phyloP scores from a whole-genome alignment of 352 stramenopile species.

The Pythium guiyangense region DNA sequence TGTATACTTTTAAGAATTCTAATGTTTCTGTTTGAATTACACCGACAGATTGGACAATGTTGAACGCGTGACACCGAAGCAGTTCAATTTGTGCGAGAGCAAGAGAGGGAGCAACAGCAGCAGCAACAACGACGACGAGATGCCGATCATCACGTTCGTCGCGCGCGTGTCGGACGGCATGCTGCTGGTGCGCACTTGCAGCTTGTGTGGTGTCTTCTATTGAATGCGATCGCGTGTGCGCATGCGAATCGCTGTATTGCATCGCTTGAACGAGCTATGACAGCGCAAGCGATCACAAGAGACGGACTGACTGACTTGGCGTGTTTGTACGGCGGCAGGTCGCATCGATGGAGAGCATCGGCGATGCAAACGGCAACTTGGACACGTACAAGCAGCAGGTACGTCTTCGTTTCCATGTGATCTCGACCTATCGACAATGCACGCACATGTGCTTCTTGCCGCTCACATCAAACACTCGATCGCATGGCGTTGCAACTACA shows the following conservation, averaged over 20 bases:
- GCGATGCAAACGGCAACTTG: conserved; percentile 74
- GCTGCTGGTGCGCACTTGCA: conserved; percentile 65
- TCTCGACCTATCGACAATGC: too few relatives aligned
- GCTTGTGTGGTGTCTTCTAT: background rate
- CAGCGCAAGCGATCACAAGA: background rate
- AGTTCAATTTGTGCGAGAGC: too few relatives aligned
- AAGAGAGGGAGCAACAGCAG: conserved; percentile 4
- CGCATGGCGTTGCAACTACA: conserved; percentile 29
- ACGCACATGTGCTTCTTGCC: too few relatives aligned
- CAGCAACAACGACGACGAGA: too few relatives aligned
- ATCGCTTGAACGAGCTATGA: background rate
- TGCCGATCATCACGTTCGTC: conserved; percentile 95
- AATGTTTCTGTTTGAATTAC: too few relatives aligned
- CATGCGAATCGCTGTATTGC: background rate
- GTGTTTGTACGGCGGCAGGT: conserved; percentile 42
- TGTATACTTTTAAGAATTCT: too few relatives aligned
- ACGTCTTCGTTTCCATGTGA: too few relatives aligned
- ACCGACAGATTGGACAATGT: too few relatives aligned
- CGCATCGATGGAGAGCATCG: conserved; percentile 91
- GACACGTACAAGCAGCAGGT: conserved; percentile 90
- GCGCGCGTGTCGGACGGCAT: conserved; percentile 93
- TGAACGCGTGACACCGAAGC: too few relatives aligned
- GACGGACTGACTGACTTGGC: background rate
- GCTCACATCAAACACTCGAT: background rate
- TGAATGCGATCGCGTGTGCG: background rate